Conservation (phyloP, 2,329 filamentous ascomycete species). For the Ophiocordyceps sinensis region DNA sequence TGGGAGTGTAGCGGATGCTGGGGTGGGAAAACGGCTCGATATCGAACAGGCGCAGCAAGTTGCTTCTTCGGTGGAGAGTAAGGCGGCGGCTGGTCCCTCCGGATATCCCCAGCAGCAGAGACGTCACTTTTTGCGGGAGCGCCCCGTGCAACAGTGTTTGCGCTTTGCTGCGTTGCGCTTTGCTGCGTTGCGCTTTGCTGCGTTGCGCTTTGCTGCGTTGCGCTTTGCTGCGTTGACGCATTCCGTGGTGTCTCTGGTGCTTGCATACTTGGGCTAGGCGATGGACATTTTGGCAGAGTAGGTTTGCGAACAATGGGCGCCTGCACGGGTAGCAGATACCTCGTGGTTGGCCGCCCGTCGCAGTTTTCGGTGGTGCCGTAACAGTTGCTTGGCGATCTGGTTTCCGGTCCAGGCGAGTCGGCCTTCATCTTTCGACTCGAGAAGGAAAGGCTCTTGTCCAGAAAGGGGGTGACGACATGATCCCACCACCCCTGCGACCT, state of each 20-base stretch:
- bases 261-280: constrained; percentile 10
- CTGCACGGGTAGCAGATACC: constrained; percentile 8
- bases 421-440: constrained; percentile 20
- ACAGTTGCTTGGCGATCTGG: constrained; percentile 23
- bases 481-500: constrained; percentile 66
- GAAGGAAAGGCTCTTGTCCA: constrained; percentile 28
- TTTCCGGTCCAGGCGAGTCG: constrained; percentile 15
- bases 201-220: too few species aligned
- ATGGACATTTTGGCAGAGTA: constrained; percentile 18
- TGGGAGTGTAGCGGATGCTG: constrained; percentile 30
- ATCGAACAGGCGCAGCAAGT: constrained; percentile 26
- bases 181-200: too few species aligned
- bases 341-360: constrained; percentile 5
- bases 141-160: background rate
- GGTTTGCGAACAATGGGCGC: constrained; percentile 22
- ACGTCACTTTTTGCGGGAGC: constrained; percentile 24
- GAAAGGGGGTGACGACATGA: constrained; percentile 57
- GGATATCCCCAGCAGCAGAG: constrained; percentile 17
- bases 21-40: constrained; percentile 44
- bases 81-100: constrained; percentile 34
- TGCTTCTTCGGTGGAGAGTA: constrained; percentile 34
- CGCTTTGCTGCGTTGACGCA: background rate
- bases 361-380: constrained; percentile 5
- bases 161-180: constrained; percentile 1
- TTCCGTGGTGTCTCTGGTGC: background rate